Evolutionary conservation across 371 early-diverging fungal species (phyloP), one percentile per base, ranked within the genome.

Genomic region (Mortierella sp.): DNA sequence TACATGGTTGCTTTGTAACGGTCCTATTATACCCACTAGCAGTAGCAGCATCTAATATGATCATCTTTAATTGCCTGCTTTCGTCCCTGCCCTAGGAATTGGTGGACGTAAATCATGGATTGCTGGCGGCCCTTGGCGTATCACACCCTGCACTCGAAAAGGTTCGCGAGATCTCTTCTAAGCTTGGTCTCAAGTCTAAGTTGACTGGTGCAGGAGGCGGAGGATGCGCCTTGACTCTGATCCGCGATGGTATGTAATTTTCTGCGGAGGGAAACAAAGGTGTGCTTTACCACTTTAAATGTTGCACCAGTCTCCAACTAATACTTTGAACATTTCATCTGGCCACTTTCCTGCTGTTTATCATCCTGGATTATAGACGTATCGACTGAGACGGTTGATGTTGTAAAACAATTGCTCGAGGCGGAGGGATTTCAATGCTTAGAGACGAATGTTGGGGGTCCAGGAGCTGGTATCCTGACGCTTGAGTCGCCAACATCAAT

Each of bases 151-250:
- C 88, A 30, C 79, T 98, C 4, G 97, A 97, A 53, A 85, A 81
- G 47, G 85, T 98, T 14, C 82, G 91, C n/a, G 72, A 78, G 12
- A 86, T 94, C 15, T 87, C 96, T 0, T 80, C 80, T 0, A 51
- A 66, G 31, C 78, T 83, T 52, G 87, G 89, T 0, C 78, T 96
- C 55, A 83, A 85, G 32, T 86, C 95, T 12, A 98, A 98, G 79
- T 81, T 98, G 43, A 98, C 99, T 0, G 99, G 98, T 21, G 97
- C 95, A n/a, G 98, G 99, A 31, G 99, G 99, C 32, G 99, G 99
- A 31, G 99, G 99, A 3, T 98, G 99, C 70, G 92, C 94, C 11
- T 71, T 98, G 54, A 92, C 94, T 0, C 79, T 95, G 50, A 68
- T 98, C 21, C 86, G 86, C n/a, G 83, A 87, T 56, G 89, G 91